These are phyloP conservation scores for Trichoderma sp. DNA, from an alignment of 2,329 filamentous ascomycete species.

Conservation along the genomic window DNA sequence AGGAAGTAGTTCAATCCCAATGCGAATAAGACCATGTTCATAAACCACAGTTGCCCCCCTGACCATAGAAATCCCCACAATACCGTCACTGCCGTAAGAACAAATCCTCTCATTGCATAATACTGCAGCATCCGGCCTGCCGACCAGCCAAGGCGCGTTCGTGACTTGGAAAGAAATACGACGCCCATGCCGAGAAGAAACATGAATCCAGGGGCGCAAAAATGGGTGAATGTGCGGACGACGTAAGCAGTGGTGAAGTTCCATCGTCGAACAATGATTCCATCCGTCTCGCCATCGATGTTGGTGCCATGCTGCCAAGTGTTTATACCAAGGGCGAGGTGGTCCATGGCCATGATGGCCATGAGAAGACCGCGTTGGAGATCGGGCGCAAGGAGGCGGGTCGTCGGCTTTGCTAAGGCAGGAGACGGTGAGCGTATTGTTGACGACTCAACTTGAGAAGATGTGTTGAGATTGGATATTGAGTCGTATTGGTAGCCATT, in stretches of 20 bases:
- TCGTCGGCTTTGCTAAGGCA: slow-evolving; percentile 14
- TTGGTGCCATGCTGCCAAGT: slow-evolving; percentile 47
- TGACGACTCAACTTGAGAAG: not conserved
- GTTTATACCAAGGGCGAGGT: slow-evolving; percentile 43
- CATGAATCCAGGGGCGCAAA: slow-evolving; percentile 49
- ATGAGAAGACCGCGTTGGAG: slow-evolving; percentile 49
- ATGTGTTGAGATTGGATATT: not conserved
- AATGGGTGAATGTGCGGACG: slow-evolving; percentile 47
- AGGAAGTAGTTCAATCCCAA: slow-evolving; percentile 50
- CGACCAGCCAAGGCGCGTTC: slow-evolving; percentile 44
- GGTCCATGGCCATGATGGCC: slow-evolving; percentile 49
- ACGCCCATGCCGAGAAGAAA: slow-evolving; percentile 50
- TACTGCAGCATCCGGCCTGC: slow-evolving; percentile 40
- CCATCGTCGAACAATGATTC: slow-evolving; percentile 40
- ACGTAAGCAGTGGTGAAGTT: slow-evolving; percentile 42
- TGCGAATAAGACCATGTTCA: slow-evolving; percentile 48
- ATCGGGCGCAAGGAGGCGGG: slow-evolving; percentile 46
- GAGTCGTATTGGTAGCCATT: slow-evolving; percentile 28
- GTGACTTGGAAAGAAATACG: slow-evolving; percentile 48
- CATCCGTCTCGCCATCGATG: slow-evolving; percentile 41
- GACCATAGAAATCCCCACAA: slow-evolving; percentile 39
- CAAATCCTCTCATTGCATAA: slow-evolving; percentile 41
- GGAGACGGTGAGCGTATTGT: not conserved
- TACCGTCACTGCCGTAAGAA: slow-evolving; percentile 40
- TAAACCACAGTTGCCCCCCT: slow-evolving; percentile 42